Evolutionary conservation across 2,329 filamentous ascomycete species (phyloP).

Genomic region (Phialemonium atrogriseum): DNA sequence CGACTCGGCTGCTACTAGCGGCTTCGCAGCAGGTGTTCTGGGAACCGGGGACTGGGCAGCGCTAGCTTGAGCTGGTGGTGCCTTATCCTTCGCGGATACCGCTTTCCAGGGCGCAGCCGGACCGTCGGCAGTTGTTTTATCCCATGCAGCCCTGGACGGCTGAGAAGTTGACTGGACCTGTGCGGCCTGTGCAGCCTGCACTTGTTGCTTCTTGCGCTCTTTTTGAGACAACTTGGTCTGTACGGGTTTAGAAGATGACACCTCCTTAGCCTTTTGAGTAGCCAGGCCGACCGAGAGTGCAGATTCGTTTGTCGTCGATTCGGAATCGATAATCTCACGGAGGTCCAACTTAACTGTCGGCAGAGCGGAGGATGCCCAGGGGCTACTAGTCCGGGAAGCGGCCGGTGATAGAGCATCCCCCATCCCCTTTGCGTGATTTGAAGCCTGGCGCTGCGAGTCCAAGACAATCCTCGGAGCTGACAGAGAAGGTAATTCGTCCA

Average conservation of each 20-base stretch:
- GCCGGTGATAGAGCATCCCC: no score
- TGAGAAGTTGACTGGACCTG: conserved; percentile 8
- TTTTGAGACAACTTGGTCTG: conserved; percentile 74
- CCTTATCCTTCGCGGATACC: conserved; percentile 37
- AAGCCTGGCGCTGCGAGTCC: no score
- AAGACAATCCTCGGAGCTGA: conserved; percentile 24
- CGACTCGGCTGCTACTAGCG: conserved; percentile 33
- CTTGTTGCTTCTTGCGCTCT: conserved; percentile 77
- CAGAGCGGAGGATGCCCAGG: conserved; percentile 43
- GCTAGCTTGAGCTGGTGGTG: conserved; percentile 41
- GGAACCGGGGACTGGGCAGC: conserved; percentile 20
- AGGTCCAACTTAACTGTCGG: conserved; percentile 61
- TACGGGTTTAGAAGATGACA: conserved; percentile 21
- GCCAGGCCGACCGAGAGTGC: conserved; percentile 46
- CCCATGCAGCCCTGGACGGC: conserved; percentile 35
- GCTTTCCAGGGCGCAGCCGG: conserved; percentile 60
- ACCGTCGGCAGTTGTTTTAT: conserved; percentile 27
- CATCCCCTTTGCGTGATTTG: no score
- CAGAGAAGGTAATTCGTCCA: conserved; percentile 21
- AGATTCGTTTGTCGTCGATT: conserved; percentile 40
- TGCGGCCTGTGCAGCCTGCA: conserved; percentile 38
- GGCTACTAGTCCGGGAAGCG: conserved; percentile 26
- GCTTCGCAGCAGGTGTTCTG: conserved; percentile 27
- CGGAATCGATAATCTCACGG: conserved; percentile 61
- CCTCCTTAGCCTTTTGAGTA: conserved; percentile 37